A percentile compares a stretch with the other conserved stretches of the same genome.
These are phyloP conservation scores for Phytophthora fragariaefolia DNA, from an alignment of 352 stramenopile genomes.

Conservation along the genomic window DNA sequence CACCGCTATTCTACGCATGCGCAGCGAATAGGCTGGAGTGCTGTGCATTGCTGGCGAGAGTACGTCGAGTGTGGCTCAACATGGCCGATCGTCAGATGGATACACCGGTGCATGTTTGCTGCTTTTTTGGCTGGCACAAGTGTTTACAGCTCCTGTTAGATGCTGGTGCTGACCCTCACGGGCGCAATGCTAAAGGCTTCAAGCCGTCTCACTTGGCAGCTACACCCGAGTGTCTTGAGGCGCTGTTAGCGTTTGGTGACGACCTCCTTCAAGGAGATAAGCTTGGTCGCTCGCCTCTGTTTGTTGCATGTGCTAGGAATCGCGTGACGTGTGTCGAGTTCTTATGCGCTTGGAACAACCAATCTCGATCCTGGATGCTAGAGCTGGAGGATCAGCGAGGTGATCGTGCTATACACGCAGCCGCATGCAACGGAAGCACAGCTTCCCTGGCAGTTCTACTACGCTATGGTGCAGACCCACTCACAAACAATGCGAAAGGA, in stretches of 20 bases:
- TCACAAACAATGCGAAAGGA: conserved; percentile 50
- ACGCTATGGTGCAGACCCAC: conserved; percentile 56
- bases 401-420: conserved; percentile 66
- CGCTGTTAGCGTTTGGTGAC: conserved; percentile 61
- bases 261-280: conserved; percentile 74
- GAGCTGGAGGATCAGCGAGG: conserved; percentile 70
- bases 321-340: conserved; percentile 62
- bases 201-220: conserved; percentile 72
- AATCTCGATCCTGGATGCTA: conserved; percentile 71
- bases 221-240: conserved; percentile 56
- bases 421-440: conserved; percentile 65
- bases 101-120: conserved; percentile 72
- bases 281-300: conserved; percentile 64
- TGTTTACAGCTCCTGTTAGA: conserved; percentile 59
- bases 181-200: conserved; percentile 72
- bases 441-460: conserved; percentile 52
- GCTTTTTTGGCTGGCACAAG: conserved; percentile 67
- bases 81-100: conserved; percentile 66
- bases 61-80: conserved; percentile 56
- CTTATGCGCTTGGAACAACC: conserved; percentile 67
- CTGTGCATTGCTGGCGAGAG: conserved; percentile 43
- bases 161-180: conserved; percentile 62
- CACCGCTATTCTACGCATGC: conserved; percentile 72
- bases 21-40: conserved; percentile 61
- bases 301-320: conserved; percentile 69